These are phyloP conservation scores for Collybiopsis luxurians DNA, from an alignment of 768 basidiomycete species.

Conservation along the genomic window DNA sequence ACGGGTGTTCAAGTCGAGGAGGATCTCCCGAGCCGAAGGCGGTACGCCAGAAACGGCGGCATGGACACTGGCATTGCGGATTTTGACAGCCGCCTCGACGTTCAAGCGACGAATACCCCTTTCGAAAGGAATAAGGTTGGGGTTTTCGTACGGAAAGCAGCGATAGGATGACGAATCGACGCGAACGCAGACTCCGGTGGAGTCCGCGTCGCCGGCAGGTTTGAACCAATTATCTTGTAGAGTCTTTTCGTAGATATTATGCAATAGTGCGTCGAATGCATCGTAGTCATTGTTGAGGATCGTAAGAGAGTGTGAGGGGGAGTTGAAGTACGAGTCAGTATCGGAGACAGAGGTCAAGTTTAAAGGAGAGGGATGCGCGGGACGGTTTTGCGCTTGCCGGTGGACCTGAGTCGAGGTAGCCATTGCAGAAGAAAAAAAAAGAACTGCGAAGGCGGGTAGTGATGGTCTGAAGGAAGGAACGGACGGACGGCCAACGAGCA, in stretches of 20 bases:
- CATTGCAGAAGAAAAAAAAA: neutral
- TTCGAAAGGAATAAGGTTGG: slow-evolving; percentile 72
- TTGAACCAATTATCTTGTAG: slow-evolving; percentile 81
- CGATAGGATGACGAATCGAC: slow-evolving; percentile 57
- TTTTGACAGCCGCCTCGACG: slow-evolving; percentile 80
- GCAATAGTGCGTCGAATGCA: slow-evolving; percentile 74
- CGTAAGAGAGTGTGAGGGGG: slow-evolving; percentile 24
- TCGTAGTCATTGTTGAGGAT: slow-evolving; percentile 69
- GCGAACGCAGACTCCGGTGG: slow-evolving; percentile 73
- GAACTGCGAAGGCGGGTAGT: neutral
- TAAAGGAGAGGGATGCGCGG: neutral
- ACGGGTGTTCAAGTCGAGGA: slow-evolving; percentile 77
- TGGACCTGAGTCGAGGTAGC: neutral
- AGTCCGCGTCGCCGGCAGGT: slow-evolving; percentile 65
- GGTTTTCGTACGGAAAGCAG: slow-evolving; percentile 85
- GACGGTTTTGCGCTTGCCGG: neutral
- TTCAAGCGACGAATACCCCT: slow-evolving; percentile 74
- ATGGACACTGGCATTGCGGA: slow-evolving; percentile 72
- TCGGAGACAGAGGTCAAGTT: neutral
- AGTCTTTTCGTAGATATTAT: slow-evolving; percentile 68
- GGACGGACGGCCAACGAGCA: neutral
- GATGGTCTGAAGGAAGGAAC: too few species aligned
- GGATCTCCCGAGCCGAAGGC: slow-evolving; percentile 53
- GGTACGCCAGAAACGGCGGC: slow-evolving; percentile 46
- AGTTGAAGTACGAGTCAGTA: neutral